Evolutionary conservation across 192 early-diverging fungal species (phyloP).

Genomic region (Backusella australiensis): DNA sequence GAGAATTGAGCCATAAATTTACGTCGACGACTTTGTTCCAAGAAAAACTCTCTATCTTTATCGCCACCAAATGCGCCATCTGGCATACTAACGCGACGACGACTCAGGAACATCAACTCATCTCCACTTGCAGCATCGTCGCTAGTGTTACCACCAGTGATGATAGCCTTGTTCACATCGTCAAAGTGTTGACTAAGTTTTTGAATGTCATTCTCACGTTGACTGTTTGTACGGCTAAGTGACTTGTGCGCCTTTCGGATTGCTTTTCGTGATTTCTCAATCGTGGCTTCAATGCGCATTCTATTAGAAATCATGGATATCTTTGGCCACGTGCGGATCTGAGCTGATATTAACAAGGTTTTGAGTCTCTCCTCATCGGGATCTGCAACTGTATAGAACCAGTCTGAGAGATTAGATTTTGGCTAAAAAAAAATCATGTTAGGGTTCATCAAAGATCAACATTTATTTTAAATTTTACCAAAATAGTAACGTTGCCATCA

Average conservation of each 20-base stretch:
- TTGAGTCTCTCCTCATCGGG: conserved; percentile 54
- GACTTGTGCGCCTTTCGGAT: background rate
- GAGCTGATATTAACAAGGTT: conserved; percentile 58
- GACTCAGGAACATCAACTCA: conserved; percentile 2
- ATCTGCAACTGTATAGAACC: conserved; percentile 61
- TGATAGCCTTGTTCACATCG: background rate
- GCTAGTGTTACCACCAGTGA: background rate
- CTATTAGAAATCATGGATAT: conserved; percentile 75
- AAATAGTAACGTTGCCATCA: conserved; percentile 85
- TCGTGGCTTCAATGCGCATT: conserved; percentile 70
- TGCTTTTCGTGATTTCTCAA: conserved; percentile 42
- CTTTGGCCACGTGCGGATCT: conserved; percentile 71
- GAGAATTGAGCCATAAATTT: conserved; percentile 16
- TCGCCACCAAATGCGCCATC: background rate
- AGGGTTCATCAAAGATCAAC: background rate
- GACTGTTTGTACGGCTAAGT: background rate
- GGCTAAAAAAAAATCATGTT: conserved; percentile 37
- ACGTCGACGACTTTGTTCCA: conserved; percentile 15
- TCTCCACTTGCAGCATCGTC: conserved; percentile 10
- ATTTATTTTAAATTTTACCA: conserved; percentile 38
- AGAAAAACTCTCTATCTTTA: background rate
- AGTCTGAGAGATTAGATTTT: conserved; percentile 58
- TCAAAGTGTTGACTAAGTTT: background rate
- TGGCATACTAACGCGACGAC: conserved; percentile 23
- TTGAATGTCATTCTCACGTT: background rate